Evolutionary conservation across 2,329 filamentous ascomycete genomes (phyloP), one percentile per base, ranked within the genome.

Genomic region (Coniella lustricola): DNA sequence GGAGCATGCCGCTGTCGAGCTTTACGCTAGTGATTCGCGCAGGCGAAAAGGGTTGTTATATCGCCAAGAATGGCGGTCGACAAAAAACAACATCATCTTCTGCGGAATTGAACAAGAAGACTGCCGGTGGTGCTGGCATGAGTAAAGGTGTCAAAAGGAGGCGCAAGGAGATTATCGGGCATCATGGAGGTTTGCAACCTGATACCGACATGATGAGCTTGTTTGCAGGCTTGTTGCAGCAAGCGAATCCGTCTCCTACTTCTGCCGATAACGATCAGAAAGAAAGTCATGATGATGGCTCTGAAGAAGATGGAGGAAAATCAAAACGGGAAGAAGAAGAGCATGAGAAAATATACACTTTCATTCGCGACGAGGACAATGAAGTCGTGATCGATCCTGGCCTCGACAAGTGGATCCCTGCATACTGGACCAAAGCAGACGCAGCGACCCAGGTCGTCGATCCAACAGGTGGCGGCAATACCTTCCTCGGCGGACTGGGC

Each of bases 381-480:
- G 76, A 81, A 56, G 75, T 80, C 31, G 75, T 78, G 52, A 68
- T 85, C 36, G 76, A 85, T 55, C 77, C 81, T 13, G 81, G 82
- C 3, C 73, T 84, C 46, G 77, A 84, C 58, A 70, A 75, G 51
- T 95, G 89, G 87, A 68, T 95, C 20, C 87, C 87, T 12, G 86
- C 90, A 7, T 91, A 85, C 61, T 86, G 90, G 60, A 66, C 64
- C 18, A 53, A 51, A 12, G 52, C 52, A 10, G 46, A 48, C 9
- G 22, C 57, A 64, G 62, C 56, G 67, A 10, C 25, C 25, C 78
- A 71, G 50, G 88, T 96, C 1, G 70, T 93, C n/a, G 93, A 97
- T 64, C 90, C 91, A 0, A 97, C 93, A 0, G 93, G 93, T 9
- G 93, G 90, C 17, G 93, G 93, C 1, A 98, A 98, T 65, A 84